These are phyloP conservation scores for Aspergillus bombycis DNA, from an alignment of 2,329 filamentous ascomycete species.

Conservation along the genomic window DNA sequence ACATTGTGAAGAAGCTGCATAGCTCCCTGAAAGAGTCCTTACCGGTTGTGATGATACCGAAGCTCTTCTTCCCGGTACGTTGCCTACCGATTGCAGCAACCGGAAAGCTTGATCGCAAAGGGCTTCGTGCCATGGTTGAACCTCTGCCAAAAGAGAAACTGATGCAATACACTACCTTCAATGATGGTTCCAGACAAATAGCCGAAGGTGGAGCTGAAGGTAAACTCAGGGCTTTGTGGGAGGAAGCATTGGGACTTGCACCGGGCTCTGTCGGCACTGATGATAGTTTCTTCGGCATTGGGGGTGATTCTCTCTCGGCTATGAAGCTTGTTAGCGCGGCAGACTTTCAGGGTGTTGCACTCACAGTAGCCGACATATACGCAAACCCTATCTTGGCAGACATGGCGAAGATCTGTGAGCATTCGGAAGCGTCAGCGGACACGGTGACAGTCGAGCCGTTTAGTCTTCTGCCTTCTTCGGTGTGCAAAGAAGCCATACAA, in stretches of 20 bases:
- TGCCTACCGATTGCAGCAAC: slow-evolving; percentile 47
- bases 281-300: slow-evolving; percentile 52
- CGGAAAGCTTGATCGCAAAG: slow-evolving; percentile 47
- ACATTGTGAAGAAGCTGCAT: slow-evolving; percentile 30
- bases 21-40: slow-evolving; percentile 31
- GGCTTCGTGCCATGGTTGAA: slow-evolving; percentile 41
- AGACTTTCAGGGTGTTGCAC: slow-evolving; percentile 41
- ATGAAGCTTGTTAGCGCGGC: slow-evolving; percentile 51
- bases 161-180: slow-evolving; percentile 33
- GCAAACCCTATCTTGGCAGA: slow-evolving; percentile 46
- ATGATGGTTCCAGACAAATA: slow-evolving; percentile 20
- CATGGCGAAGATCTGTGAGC: slow-evolving; percentile 42
- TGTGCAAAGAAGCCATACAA: slow-evolving; percentile 26
- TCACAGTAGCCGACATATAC: slow-evolving; percentile 51
- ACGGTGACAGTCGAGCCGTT: slow-evolving; percentile 28
- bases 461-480: slow-evolving; percentile 29
- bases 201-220: slow-evolving; percentile 34
- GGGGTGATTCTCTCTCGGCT: slow-evolving; percentile 52
- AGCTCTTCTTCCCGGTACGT: slow-evolving; percentile 46
- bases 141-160: slow-evolving; percentile 37
- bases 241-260: slow-evolving; percentile 41
- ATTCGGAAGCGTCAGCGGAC: not conserved
- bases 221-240: slow-evolving; percentile 42
- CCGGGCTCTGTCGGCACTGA: slow-evolving; percentile 44
- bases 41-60: slow-evolving; percentile 49